phyloP scores from a whole-genome alignment of 139 green algal genomes.

The Nannochloris sp. region DNA sequence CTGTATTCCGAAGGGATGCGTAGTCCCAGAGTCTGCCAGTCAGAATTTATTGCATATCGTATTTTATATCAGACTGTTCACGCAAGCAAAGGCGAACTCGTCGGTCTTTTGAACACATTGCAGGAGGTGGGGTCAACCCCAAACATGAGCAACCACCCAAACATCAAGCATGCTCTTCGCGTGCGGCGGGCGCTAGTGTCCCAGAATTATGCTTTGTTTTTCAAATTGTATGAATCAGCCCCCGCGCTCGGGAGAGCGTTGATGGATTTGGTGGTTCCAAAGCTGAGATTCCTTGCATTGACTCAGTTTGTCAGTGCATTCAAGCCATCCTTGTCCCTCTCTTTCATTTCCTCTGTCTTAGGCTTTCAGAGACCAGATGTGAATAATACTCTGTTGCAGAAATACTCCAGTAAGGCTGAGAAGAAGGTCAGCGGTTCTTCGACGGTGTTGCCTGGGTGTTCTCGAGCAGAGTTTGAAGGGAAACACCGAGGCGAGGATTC shows the following conservation, averaged over 20 bases:
- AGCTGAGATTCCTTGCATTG: conserved; percentile 45
- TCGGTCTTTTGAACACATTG: conserved; percentile 51
- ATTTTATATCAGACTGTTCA: conserved; percentile 62
- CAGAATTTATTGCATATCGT: conserved; percentile 54
- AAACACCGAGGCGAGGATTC: background rate
- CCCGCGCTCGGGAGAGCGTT: conserved; percentile 57
- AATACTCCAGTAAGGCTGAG: background rate
- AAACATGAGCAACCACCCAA: conserved; percentile 6
- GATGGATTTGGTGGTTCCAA: conserved; percentile 51
- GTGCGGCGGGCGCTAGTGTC: conserved; percentile 32
- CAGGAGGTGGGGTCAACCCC: conserved; percentile 20
- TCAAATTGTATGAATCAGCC: conserved; percentile 53
- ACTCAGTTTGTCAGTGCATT: conserved; percentile 42
- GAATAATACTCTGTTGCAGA: background rate
- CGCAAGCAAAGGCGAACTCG: conserved; percentile 31
- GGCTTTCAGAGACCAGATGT: conserved; percentile 40
- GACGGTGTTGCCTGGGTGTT: conserved; percentile 42
- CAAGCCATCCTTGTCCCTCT: conserved; percentile 43
- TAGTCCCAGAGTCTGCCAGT: conserved; percentile 26
- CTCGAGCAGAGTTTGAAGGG: conserved; percentile 14
- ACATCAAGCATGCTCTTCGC: conserved; percentile 48
- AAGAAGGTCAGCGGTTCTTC: background rate
- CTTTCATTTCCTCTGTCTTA: conserved; percentile 36
- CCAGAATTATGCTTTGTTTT: conserved; percentile 49
- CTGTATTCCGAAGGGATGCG: conserved; percentile 30